Percentiles rank a stretch among this genome's conserved stretches.
phyloP scores from a whole-genome alignment of 164 flowering plant species.

The Vitis vinifera region DNA sequence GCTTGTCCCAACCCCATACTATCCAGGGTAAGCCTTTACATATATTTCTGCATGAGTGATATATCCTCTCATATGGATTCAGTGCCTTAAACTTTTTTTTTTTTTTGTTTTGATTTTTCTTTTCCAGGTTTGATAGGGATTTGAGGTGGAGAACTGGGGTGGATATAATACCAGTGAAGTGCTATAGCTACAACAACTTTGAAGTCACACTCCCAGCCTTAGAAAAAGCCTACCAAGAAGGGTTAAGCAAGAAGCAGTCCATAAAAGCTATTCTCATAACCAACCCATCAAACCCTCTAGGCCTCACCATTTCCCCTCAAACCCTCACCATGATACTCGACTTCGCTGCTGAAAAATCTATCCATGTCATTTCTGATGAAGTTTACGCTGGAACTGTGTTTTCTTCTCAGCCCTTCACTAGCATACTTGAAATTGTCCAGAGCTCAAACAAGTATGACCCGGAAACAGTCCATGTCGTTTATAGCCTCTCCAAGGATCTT shows the following conservation, averaged over 20 bases:
- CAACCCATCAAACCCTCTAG: conserved; percentile 17
- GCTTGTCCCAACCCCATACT: conserved; percentile 26
- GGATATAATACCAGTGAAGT: conserved; percentile 10
- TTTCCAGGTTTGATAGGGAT: conserved; percentile 10
- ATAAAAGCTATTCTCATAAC: conserved; percentile 10
- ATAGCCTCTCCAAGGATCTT: conserved; percentile 13
- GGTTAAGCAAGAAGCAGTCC: not conserved
- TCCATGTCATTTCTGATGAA: conserved; percentile 11
- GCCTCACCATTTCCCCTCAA: not conserved
- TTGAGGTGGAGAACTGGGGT: conserved; percentile 17
- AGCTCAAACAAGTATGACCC: not conserved
- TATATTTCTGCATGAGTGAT: no score
- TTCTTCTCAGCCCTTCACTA: conserved; percentile 3
- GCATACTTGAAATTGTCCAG: conserved; percentile 5
- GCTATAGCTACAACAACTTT: conserved; percentile 12
- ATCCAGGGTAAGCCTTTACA: conserved; percentile 17
- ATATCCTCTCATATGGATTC: no score
- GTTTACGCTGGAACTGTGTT: conserved; percentile 12
- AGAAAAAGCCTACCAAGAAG: conserved; percentile 6
- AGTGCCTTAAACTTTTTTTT: no score
- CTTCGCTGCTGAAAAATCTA: conserved; percentile 4
- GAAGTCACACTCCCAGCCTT: conserved; percentile 5
- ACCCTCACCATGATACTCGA: conserved; percentile 1
- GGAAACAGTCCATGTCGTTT: conserved; percentile 12
- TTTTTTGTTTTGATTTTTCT: no score